These are phyloP conservation scores for Rhizopus microsporus DNA, from an alignment of 371 early-diverging fungal genomes.

Conservation along the genomic window DNA sequence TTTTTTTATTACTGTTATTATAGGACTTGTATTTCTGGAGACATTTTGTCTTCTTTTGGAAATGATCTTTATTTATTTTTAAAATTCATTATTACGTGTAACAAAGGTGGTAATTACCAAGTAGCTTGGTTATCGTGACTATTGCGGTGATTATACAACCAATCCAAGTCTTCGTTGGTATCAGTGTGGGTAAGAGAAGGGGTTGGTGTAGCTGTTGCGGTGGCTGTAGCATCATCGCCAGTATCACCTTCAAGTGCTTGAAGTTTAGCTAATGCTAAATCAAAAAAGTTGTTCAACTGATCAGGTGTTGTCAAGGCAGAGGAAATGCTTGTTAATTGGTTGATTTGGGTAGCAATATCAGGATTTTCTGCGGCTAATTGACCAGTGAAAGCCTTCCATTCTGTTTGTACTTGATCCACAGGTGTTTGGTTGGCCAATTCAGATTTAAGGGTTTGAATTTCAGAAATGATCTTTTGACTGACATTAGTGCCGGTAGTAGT, in stretches of 20 bases:
- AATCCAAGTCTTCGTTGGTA: conserved; percentile 18
- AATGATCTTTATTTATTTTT: too few species aligned
- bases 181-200: conserved; percentile 14
- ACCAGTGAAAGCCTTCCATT: conserved; percentile 24
- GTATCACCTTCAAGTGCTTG: conserved; percentile 8
- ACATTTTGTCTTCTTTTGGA: too few species aligned
- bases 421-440: conserved; percentile 2
- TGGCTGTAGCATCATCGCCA: conserved; percentile 2
- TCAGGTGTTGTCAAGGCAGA: conserved; percentile 14
- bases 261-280: conserved; percentile 11
- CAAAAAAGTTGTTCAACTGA: conserved; percentile 20
- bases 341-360: conserved; percentile 13
- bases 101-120: conserved; percentile 8
- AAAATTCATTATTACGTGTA: too few species aligned
- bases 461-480: conserved; percentile 15
- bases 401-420: conserved; percentile 19
- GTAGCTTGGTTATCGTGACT: conserved; percentile 31
- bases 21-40: too few species aligned
- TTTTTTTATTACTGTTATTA: too few species aligned
- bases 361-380: conserved; percentile 20
- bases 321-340: conserved; percentile 13
- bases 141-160: conserved; percentile 22
- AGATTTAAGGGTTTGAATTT: conserved; percentile 21
- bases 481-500: not conserved
- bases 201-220: not conserved